Conservation (phyloP, 2,329 filamentous ascomycete species). For the Talaromyces amestolkiae region DNA sequence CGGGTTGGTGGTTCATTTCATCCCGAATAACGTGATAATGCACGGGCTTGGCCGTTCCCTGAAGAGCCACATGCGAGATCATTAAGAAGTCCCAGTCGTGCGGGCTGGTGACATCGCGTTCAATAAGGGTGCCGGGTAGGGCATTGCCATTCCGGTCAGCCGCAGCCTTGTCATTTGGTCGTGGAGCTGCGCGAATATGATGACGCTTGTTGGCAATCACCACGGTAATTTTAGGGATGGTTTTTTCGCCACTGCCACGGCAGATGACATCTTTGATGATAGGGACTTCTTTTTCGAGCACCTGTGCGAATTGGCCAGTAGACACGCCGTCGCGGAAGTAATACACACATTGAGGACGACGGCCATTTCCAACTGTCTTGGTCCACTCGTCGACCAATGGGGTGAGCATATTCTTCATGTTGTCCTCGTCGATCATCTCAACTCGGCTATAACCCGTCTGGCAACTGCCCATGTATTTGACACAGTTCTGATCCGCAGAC, state of each 20-base stretch:
- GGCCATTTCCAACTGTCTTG: constrained; percentile 51
- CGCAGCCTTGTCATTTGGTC: constrained; percentile 46
- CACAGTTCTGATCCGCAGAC: constrained; percentile 68
- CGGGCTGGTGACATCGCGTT: constrained; percentile 84
- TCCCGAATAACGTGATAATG: constrained; percentile 89
- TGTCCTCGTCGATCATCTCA: constrained; percentile 71
- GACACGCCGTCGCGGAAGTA: constrained; percentile 93
- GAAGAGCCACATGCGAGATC: constrained; percentile 73
- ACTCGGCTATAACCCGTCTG: constrained; percentile 79
- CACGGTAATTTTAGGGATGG: constrained; percentile 70
- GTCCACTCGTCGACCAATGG: constrained; percentile 66
- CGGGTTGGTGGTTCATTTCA: constrained; percentile 65
- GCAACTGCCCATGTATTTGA: constrained; percentile 74
- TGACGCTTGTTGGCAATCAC: constrained; percentile 91
- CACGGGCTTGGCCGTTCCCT: constrained; percentile 88
- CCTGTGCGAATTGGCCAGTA: constrained; percentile 77
- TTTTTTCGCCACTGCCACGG: constrained; percentile 36
- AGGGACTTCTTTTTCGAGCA: constrained; percentile 73
- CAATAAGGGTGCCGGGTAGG: constrained; percentile 81
- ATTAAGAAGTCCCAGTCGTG: constrained; percentile 87
- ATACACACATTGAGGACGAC: constrained; percentile 69
- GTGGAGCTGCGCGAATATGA: constrained; percentile 88
- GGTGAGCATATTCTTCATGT: constrained; percentile 64
- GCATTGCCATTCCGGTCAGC: constrained; percentile 77
- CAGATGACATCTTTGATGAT: constrained; percentile 64